Conservation (phyloP, 768 basidiomycete genomes). For the Mycena crocata region DNA sequence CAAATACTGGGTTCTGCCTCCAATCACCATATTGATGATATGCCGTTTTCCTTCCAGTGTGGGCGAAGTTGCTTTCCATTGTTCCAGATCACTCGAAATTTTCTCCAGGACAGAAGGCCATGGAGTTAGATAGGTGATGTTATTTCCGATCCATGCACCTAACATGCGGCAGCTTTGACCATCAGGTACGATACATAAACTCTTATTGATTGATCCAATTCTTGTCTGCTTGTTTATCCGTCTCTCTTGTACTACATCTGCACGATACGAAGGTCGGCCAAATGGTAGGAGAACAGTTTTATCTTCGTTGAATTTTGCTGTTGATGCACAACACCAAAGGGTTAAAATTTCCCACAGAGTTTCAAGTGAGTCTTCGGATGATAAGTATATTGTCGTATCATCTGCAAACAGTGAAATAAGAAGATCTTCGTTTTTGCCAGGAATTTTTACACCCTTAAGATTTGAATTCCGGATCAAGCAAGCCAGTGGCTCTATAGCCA, state of each 20-base stretch:
- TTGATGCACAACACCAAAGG: constrained; percentile 46
- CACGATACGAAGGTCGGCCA: background rate
- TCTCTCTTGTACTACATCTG: background rate
- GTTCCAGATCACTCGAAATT: background rate
- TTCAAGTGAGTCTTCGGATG: background rate
- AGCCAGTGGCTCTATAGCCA: too few relatives aligned
- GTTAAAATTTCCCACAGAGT: constrained; percentile 38
- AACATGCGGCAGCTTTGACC: constrained; percentile 1
- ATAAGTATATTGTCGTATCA: background rate
- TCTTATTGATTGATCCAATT: background rate
- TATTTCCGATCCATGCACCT: constrained; percentile 6
- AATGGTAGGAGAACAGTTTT: constrained; percentile 43
- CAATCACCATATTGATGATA: background rate
- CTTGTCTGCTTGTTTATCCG: background rate
- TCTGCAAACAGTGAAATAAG: background rate
- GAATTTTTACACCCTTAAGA: background rate
- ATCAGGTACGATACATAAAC: background rate
- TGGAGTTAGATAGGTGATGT: background rate
- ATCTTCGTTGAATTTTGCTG: background rate
- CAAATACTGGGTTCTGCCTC: background rate
- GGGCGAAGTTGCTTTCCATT: background rate
- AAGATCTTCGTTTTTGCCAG: background rate
- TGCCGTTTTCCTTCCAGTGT: background rate
- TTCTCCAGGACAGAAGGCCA: background rate
- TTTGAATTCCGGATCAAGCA: background rate